phyloP scores from a whole-genome alignment of 2,329 filamentous ascomycete species.

The Penicillium rolfsii region DNA sequence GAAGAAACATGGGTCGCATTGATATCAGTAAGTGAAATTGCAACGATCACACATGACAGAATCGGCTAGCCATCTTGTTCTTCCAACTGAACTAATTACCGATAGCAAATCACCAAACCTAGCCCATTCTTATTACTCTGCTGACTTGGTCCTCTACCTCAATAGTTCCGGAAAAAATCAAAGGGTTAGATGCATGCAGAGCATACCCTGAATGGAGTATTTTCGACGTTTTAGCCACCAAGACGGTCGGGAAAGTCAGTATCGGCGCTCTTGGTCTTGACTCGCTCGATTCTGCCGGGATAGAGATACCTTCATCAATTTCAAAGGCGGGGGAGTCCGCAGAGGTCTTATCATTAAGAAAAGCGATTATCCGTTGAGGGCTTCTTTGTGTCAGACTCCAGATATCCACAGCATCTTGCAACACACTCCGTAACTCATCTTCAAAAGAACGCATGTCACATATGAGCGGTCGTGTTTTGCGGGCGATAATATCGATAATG shows the following conservation, averaged over 20 bases:
- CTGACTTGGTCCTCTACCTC: not conserved
- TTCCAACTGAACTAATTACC: not conserved
- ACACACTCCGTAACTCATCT: too few species aligned
- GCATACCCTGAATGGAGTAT: constrained; percentile 1
- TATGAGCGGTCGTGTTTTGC: too few species aligned
- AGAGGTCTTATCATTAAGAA: too few species aligned
- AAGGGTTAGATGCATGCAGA: not conserved
- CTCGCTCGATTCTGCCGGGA: not conserved
- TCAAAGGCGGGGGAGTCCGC: too few species aligned
- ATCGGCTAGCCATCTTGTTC: not conserved
- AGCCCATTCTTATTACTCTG: not conserved
- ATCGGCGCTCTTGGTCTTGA: not conserved
- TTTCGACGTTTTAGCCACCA: too few species aligned
- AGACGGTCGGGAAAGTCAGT: not conserved
- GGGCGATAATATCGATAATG: too few species aligned
- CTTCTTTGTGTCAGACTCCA: too few species aligned
- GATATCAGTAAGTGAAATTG: not conserved
- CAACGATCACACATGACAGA: not conserved
- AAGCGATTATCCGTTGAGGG: too few species aligned
- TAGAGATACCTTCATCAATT: not conserved
- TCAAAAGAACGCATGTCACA: too few species aligned
- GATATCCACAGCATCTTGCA: too few species aligned
- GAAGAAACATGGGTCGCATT: not conserved
- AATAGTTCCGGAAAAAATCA: constrained; percentile 2
- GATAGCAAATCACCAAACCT: not conserved